Evolutionary conservation across 2,329 filamentous ascomycete species (phyloP), one percentile per base, ranked within the genome.

Genomic region (Triangularia verruculosa): DNA sequence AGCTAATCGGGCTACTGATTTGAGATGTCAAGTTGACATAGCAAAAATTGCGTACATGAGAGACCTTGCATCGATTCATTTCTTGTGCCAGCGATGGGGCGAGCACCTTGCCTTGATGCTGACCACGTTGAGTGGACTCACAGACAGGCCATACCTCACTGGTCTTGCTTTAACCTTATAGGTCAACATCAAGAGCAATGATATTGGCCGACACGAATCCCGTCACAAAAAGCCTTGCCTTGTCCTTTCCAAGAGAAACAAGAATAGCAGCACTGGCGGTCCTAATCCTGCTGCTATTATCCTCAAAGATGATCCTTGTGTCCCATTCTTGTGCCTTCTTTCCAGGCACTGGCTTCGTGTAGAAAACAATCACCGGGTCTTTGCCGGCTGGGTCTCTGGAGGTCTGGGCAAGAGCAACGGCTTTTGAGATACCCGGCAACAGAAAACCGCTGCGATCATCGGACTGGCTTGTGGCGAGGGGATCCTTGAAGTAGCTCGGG

Each of bases 191-290:
- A 20, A 83, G 77, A 11, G 83, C 83, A 65, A 86, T 70, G 32
- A 82, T 74, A 62, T 72, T 78, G 30, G 76, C 74, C 2, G 83
- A 80, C 64, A 82, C 65, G 61, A 86, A 84, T 0, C 86, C 85
- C 0, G 84, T 84, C 1, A 82, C 79, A 71, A 85, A 87, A 15
- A 88, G 70, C 83, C 83, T 86, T 0, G 79, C 86, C 64, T 79
- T 78, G 17, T 80, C 78, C 68, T 78, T 76, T 0, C 79, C 78
- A 59, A 85, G 80, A 0, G 80, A 78, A 1, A 88, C 77, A 52
- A 88, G 63, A 0, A 86, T 78, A 0, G 83, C 82, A 0, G 79
- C 75, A 62, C 82, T 86, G 0, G 78, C 79, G 5, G 76, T 79
- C 11, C 84, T 75, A 25, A 88, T 74, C 15, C 74, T 75, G 0